Conservation (phyloP, 495 filamentous ascomycete species). For the Penicillium manginii region DNA sequence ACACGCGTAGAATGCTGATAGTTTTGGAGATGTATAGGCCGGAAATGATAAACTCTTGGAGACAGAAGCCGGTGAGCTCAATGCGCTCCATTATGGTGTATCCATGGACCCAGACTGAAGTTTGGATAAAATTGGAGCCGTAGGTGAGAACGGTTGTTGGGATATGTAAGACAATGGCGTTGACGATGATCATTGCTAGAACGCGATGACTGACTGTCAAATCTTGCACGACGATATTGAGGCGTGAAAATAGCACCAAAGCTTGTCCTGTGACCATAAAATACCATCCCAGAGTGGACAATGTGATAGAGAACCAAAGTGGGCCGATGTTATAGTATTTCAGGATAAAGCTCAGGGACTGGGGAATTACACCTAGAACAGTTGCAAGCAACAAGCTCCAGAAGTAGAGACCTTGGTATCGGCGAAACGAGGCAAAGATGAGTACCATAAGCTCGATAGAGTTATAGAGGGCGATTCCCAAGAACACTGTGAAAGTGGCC, state of each 20-base stretch:
- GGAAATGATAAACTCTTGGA: slow-evolving; percentile 56
- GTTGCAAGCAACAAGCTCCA: slow-evolving; percentile 43
- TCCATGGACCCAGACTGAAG: slow-evolving; percentile 25
- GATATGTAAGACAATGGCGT: slow-evolving; percentile 40
- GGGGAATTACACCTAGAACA: slow-evolving; percentile 37
- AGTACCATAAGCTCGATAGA: slow-evolving; percentile 42
- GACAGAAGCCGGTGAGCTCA: slow-evolving; percentile 48
- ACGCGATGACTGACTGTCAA: slow-evolving; percentile 32
- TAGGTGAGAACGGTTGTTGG: slow-evolving; percentile 46
- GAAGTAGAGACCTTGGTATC: slow-evolving; percentile 46
- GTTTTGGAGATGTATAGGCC: slow-evolving; percentile 53
- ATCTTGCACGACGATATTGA: slow-evolving; percentile 39
- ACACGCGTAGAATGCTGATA: slow-evolving; percentile 37
- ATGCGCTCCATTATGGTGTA: slow-evolving; percentile 52
- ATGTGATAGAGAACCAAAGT: slow-evolving; percentile 33
- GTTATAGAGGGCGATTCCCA: slow-evolving; percentile 43
- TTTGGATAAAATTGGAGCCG: slow-evolving; percentile 31
- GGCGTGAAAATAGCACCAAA: slow-evolving; percentile 42
- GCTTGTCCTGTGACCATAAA: slow-evolving; percentile 47
- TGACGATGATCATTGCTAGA: slow-evolving; percentile 40
- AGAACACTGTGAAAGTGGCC: slow-evolving; percentile 39
- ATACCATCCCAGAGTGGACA: slow-evolving; percentile 47
- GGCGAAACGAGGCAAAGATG: slow-evolving; percentile 42
- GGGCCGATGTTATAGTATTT: slow-evolving; percentile 35
- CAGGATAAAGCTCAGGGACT: slow-evolving; percentile 43